Evolutionary conservation across 306 rosid genomes (phyloP).

Genomic region (Sicyos baderoa): DNA sequence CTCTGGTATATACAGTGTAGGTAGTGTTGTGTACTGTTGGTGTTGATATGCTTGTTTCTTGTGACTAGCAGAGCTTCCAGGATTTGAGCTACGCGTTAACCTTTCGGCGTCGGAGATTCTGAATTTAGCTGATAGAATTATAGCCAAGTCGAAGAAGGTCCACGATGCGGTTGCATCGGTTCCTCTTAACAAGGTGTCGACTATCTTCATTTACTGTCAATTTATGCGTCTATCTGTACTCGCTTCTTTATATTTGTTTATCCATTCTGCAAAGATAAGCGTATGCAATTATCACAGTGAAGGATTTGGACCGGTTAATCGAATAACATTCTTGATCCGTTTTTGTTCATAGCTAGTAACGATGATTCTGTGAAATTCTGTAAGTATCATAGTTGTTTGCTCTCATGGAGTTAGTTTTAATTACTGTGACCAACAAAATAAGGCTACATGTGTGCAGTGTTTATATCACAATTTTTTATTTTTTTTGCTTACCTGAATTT

Average conservation of each 20-base stretch:
- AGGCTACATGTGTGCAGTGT: neutral
- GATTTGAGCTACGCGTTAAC: constrained; percentile 47
- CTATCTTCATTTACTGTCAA: neutral
- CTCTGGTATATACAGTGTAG: neutral
- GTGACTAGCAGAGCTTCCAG: constrained; percentile 55
- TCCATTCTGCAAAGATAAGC: neutral
- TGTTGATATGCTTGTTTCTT: neutral
- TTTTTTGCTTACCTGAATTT: neutral
- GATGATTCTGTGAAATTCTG: neutral
- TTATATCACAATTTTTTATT: constrained; percentile 9
- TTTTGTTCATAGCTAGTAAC: neutral
- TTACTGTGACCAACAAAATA: neutral
- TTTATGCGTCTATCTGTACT: neutral
- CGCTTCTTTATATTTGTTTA: neutral
- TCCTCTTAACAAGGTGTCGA: constrained; percentile 66
- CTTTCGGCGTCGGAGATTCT: constrained; percentile 72
- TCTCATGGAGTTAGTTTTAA: neutral
- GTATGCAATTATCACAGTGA: neutral
- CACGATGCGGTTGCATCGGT: constrained; percentile 70
- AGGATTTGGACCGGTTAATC: neutral
- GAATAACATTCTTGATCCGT: neutral
- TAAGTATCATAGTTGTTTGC: neutral
- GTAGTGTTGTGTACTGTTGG: neutral
- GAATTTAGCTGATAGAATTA: constrained; percentile 58
- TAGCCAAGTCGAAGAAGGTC: constrained; percentile 63